Percentiles rank a stretch among this genome's conserved stretches.
Conservation (phyloP, 176 grass and related monocot genomes). For the Carex cristatella region DNA sequence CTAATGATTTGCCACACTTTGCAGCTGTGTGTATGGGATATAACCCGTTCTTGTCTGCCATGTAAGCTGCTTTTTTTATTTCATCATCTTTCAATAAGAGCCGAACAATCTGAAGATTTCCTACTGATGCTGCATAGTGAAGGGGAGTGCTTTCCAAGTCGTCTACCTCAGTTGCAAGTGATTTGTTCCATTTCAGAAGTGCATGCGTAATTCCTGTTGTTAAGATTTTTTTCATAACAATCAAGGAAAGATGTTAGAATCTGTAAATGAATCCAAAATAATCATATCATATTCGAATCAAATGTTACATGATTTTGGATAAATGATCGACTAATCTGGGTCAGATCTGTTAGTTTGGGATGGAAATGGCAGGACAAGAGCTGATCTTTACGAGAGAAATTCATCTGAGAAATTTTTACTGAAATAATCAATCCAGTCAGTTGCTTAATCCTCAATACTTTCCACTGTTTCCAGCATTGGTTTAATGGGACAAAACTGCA, state of each 20-base stretch:
- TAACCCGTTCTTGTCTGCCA: slow-evolving; percentile 40
- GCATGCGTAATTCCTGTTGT: slow-evolving; percentile 43
- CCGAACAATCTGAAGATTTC: slow-evolving; percentile 28
- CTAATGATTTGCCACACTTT: slow-evolving; percentile 23
- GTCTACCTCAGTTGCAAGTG: slow-evolving; percentile 39
- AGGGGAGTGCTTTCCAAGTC: slow-evolving; percentile 46
- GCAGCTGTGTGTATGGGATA: slow-evolving; percentile 69
- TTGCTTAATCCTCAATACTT: neutral
- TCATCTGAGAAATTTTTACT: neutral
- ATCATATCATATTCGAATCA: neutral
- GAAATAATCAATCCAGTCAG: neutral
- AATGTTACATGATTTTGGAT: neutral
- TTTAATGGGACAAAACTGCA: neutral
- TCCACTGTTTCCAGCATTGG: neutral
- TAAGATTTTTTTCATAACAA: neutral
- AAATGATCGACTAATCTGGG: too few relatives aligned
- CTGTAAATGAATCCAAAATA: neutral
- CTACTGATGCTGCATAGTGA: slow-evolving; percentile 59
- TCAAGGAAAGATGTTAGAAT: neutral
- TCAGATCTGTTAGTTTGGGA: neutral
- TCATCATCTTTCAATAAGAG: slow-evolving; percentile 38
- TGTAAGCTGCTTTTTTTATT: slow-evolving; percentile 29
- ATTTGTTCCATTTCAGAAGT: slow-evolving; percentile 39
- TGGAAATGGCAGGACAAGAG: neutral
- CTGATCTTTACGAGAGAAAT: neutral